Base-by-base conservation (phyloP, 371 early-diverging fungal species). In the Mucor ambiguus region DNA sequence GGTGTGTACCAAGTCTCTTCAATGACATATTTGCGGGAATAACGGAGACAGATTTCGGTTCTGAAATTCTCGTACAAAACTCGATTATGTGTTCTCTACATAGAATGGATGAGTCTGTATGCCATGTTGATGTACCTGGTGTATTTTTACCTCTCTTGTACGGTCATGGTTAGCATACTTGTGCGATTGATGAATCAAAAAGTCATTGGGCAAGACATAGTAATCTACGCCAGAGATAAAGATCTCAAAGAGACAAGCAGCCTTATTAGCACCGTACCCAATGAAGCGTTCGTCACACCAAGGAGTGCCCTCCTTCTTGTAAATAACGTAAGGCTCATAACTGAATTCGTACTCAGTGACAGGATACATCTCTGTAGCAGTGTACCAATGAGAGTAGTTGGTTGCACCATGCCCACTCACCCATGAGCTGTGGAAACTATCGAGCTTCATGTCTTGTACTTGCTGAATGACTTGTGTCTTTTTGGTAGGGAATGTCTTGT, bases 281-380 rank as follows among this genome's bases (percentile, higher is more conserved):
- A 86, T 81, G 63, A 87, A 87, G 26, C 87, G 73, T 63, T 87
- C 87, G 43, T 87, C 87, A 61, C 87, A 85, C 87, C 87, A 87
- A 8, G 85, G 84, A 0, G 79, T 71, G 5, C 78, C 78, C 32
- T 85, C 77, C 60, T 80, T 78, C 56, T 74, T 79, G 55, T 85
- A 69, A 35, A 87, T 75, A 26, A 82, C 76, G 64, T 86, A 86
- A 11, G 87, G 87, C 52, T 86, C 87, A 58, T 86, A 86, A 9
- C 80, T 76, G 41, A 77, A 81, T 35, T 85, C 82, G 62, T 86
- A 86, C 0, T 82, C 62, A 9, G 77, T 77, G 10, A 85, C 83
- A 46, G 71, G 81, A 71, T 85, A 86, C 2, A 76, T 68, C 10
- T 72, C 68, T 20, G 77, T 68, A 0, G 85, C 62, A 3, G 65